Evolutionary conservation across 2,329 filamentous ascomycete genomes (phyloP).

Genomic region (Polytolypa hystricis): DNA sequence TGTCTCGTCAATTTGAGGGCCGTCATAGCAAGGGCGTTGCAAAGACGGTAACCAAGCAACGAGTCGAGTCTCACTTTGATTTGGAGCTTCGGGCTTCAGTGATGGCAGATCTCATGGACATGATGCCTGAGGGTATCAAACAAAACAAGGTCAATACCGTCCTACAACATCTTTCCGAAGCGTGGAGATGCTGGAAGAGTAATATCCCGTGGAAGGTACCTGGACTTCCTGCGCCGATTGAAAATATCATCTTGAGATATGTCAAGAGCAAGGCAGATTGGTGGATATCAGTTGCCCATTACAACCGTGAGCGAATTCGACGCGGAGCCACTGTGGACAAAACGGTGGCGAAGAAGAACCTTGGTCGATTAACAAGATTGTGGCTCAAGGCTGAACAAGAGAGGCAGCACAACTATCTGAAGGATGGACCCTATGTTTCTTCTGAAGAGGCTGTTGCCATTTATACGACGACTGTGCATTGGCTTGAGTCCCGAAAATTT

Average conservation of each 20-base stretch:
- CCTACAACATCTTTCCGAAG: constrained; percentile 90
- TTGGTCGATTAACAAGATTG: constrained; percentile 82
- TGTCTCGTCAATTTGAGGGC: constrained; percentile 95
- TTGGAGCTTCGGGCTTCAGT: constrained; percentile 93
- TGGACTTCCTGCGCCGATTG: constrained; percentile 87
- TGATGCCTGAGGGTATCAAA: constrained; percentile 99
- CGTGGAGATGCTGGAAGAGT: constrained; percentile 99
- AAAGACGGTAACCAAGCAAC: constrained; percentile 98
- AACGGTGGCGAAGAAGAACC: constrained; percentile 98
- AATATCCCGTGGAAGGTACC: constrained; percentile 99
- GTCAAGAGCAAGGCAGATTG: constrained; percentile 99
- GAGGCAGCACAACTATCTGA: constrained; percentile 98
- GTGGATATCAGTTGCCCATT: constrained; percentile 99
- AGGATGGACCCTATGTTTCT: constrained; percentile 95
- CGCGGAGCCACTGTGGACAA: constrained; percentile 96
- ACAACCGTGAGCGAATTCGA: constrained; percentile 94
- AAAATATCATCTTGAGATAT: constrained; percentile 96
- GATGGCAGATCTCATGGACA: constrained; percentile 98
- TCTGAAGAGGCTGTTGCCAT: constrained; percentile 98
- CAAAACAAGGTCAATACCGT: constrained; percentile 99
- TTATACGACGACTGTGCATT: constrained; percentile 97
- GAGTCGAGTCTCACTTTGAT: constrained; percentile 97
- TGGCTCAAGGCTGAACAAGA: constrained; percentile 99
- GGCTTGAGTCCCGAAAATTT: constrained; percentile 96
- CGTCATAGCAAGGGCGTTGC: constrained; percentile 97